Percentiles rank a stretch among this genome's conserved stretches.
Conservation (phyloP, 306 rosid genomes). For the Carpinus viminea region DNA sequence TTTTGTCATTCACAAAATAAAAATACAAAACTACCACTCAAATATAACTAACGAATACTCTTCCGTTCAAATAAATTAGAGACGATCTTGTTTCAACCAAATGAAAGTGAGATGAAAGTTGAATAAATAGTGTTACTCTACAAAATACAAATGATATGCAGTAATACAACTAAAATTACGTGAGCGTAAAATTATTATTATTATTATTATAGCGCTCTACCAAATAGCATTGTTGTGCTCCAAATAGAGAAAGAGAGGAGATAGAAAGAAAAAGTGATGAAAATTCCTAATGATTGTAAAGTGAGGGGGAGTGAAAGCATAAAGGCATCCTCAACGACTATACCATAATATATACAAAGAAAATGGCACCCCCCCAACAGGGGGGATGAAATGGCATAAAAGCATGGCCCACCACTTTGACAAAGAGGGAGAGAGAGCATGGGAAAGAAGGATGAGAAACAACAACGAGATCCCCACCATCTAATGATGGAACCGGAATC, state of each 20-base stretch:
- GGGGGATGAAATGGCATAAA: not conserved
- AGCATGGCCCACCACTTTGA: slow-evolving; percentile 41
- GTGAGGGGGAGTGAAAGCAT: slow-evolving; percentile 27
- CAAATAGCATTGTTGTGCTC: too few relatives aligned
- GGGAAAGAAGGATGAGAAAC: slow-evolving; percentile 7
- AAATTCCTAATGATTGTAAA: slow-evolving; percentile 36
- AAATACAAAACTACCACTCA: too few relatives aligned
- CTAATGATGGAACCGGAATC: slow-evolving; percentile 13
- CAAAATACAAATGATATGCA: too few relatives aligned
- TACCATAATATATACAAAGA: not conserved
- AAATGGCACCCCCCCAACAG: slow-evolving; percentile 6
- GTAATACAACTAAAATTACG: too few relatives aligned
- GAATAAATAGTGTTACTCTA: too few relatives aligned
- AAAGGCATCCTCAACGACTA: slow-evolving; percentile 46
- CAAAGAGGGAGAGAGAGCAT: not conserved
- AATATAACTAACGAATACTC: too few relatives aligned
- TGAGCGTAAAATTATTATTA: too few relatives aligned
- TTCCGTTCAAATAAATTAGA: too few relatives aligned
- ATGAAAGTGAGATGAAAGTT: too few relatives aligned
- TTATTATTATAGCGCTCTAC: too few relatives aligned
- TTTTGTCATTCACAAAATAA: too few relatives aligned
- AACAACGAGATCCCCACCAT: slow-evolving; percentile 10
- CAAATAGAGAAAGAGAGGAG: not conserved
- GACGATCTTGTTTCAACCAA: too few relatives aligned
- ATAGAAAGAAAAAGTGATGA: slow-evolving; percentile 27